Percentiles rank a stretch among this genome's conserved stretches.
Conservation (phyloP, 1,139 yeast species). For the Blastobotrys petasosporus region DNA sequence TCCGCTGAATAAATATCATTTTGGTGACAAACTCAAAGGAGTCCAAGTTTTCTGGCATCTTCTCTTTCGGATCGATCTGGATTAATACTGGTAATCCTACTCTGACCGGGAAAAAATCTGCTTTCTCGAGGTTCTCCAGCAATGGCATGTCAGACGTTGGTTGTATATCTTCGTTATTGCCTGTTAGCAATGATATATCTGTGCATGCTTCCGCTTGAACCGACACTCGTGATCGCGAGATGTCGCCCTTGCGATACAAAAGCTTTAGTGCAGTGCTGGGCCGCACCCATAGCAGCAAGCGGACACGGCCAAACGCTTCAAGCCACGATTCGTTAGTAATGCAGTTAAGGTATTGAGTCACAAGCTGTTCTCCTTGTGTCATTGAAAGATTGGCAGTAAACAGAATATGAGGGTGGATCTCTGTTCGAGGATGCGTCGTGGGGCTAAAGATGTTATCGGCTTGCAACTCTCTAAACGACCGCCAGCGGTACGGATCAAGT, state of each 20-base stretch:
- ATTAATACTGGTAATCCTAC: slow-evolving; percentile 21
- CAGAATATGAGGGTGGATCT: slow-evolving; percentile 57
- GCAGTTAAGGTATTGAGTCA: slow-evolving; percentile 74
- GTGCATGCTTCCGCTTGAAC: slow-evolving; percentile 48
- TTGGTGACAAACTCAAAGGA: slow-evolving; percentile 64
- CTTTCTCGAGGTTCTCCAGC: slow-evolving; percentile 1
- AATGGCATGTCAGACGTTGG: background rate
- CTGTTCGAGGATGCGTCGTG: slow-evolving; percentile 36
- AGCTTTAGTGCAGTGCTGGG: slow-evolving; percentile 57
- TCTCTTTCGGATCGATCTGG: slow-evolving; percentile 26
- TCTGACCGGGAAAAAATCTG: slow-evolving; percentile 10
- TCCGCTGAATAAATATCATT: slow-evolving; percentile 52
- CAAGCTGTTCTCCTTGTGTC: slow-evolving; percentile 57
- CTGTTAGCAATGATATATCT: slow-evolving; percentile 4
- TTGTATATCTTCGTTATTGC: slow-evolving; percentile 3
- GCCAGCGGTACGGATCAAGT: slow-evolving; percentile 62
- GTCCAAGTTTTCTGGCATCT: slow-evolving; percentile 39
- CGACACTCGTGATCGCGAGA: slow-evolving; percentile 50
- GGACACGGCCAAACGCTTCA: slow-evolving; percentile 64
- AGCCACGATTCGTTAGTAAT: slow-evolving; percentile 69
- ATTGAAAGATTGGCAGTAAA: slow-evolving; percentile 60
- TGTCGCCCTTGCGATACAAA: slow-evolving; percentile 44
- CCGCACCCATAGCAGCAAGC: slow-evolving; percentile 61
- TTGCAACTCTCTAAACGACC: slow-evolving; percentile 44
- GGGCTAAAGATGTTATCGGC: slow-evolving; percentile 42